phyloP scores from a whole-genome alignment of 1,139 yeast genomes.

The Meyerozyma elateridarum region DNA sequence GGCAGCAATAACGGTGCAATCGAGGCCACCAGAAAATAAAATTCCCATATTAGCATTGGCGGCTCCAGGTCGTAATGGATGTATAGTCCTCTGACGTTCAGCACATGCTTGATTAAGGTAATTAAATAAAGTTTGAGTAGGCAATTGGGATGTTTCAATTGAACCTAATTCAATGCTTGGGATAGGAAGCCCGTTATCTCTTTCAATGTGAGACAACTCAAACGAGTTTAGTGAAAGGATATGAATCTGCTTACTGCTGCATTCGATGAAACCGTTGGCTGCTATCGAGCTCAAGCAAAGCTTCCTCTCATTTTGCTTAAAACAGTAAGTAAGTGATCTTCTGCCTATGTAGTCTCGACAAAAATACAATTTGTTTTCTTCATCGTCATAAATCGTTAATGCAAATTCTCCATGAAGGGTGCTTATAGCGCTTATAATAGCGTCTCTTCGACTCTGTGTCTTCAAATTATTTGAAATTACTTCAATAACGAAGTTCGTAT shows the following conservation, averaged over 20 bases:
- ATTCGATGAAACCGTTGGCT: constrained; percentile 39
- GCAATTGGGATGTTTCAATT: neutral
- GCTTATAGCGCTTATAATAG: constrained; percentile 30
- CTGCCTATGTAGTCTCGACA: constrained; percentile 85
- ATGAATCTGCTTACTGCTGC: constrained; percentile 47
- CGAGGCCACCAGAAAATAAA: constrained; percentile 90
- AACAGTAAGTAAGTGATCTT: constrained; percentile 58
- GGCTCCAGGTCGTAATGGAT: constrained; percentile 40
- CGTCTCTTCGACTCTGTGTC: constrained; percentile 17
- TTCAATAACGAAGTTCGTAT: constrained; percentile 27
- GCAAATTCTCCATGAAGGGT: constrained; percentile 80
- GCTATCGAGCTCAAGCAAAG: constrained; percentile 48
- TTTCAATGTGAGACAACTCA: constrained; percentile 13
- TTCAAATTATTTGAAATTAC: constrained; percentile 15
- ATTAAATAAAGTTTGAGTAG: constrained; percentile 1
- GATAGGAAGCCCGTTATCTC: neutral
- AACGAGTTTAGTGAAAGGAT: constrained; percentile 25
- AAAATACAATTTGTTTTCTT: constrained; percentile 48
- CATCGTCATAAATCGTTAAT: constrained; percentile 42
- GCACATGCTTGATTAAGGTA: constrained; percentile 37
- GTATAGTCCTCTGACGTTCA: constrained; percentile 53
- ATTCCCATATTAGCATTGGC: constrained; percentile 48
- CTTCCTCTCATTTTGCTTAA: constrained; percentile 21
- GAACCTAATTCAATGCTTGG: neutral
- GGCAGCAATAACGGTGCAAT: constrained; percentile 75